phyloP scores from a whole-genome alignment of 2,329 filamentous ascomycete genomes.

The Arachnomyces sp. region DNA sequence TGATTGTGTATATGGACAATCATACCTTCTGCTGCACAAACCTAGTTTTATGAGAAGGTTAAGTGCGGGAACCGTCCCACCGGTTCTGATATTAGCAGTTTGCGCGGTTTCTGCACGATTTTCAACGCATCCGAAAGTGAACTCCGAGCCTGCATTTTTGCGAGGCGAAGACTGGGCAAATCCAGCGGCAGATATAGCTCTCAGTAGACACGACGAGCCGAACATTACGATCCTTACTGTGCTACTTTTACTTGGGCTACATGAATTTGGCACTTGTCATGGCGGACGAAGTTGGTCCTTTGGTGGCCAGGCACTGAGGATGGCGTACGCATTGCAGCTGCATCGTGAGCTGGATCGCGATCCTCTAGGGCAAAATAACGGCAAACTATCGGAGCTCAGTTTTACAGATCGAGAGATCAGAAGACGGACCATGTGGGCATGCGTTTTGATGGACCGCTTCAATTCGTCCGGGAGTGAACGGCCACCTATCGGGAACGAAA shows the following conservation, averaged over 20 bases:
- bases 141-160: slow-evolving; percentile 69
- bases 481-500: slow-evolving; percentile 83
- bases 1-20: slow-evolving; percentile 90
- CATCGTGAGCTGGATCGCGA: slow-evolving; percentile 87
- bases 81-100: slow-evolving; percentile 85
- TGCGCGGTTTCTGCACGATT: slow-evolving; percentile 95
- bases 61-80: slow-evolving; percentile 71
- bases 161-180: slow-evolving; percentile 88
- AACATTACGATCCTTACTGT: slow-evolving; percentile 95
- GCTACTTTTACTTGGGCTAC: slow-evolving; percentile 76
- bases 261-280: slow-evolving; percentile 96
- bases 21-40: slow-evolving; percentile 90
- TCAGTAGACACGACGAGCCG: slow-evolving; percentile 83
- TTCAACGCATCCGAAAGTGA: slow-evolving; percentile 76
- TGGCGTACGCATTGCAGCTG: slow-evolving; percentile 92
- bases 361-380: slow-evolving; percentile 55
- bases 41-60: slow-evolving; percentile 87
- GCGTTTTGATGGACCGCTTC: slow-evolving; percentile 94
- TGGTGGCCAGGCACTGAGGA: slow-evolving; percentile 87
- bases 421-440: slow-evolving; percentile 94
- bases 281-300: slow-evolving; percentile 94
- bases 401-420: slow-evolving; percentile 92
- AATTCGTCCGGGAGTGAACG: slow-evolving; percentile 92
- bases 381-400: slow-evolving; percentile 58
- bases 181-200: slow-evolving; percentile 77